Conservation (phyloP, 371 early-diverging fungal genomes). For the Capillidium heterosporum region DNA sequence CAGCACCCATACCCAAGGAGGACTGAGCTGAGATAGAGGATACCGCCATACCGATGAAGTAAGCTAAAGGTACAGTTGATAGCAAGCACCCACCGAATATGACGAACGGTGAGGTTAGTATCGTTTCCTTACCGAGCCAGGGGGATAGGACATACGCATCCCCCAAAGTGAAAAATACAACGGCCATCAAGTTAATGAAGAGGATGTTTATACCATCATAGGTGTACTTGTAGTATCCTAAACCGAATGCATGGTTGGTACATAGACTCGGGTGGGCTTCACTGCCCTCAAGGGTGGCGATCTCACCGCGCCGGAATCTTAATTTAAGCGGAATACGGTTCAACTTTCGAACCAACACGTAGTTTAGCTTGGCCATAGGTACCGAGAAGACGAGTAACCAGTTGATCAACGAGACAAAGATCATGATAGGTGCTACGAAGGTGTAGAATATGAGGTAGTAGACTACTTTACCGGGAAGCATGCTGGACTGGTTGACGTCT, state of each 20-base stretch:
- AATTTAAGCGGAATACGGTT: conserved; percentile 60
- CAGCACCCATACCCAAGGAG: conserved; percentile 76
- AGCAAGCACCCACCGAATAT: conserved; percentile 63
- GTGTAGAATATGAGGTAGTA: conserved; percentile 30
- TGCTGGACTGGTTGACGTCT: conserved; percentile 9
- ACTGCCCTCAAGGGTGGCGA: conserved; percentile 14
- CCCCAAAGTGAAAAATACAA: conserved; percentile 62
- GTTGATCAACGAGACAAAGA: conserved; percentile 50
- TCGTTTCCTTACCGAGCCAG: conserved; percentile 18
- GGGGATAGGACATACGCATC: conserved; percentile 54
- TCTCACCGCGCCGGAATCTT: conserved; percentile 39
- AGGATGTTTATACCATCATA: conserved; percentile 91
- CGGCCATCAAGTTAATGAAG: conserved; percentile 75
- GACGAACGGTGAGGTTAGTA: conserved; percentile 35
- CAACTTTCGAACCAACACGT: conserved; percentile 48
- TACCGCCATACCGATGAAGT: conserved; percentile 93
- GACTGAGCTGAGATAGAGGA: conserved; percentile 89
- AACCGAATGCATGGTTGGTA: conserved; percentile 57
- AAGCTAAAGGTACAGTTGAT: conserved; percentile 83
- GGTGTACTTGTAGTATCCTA: conserved; percentile 82
- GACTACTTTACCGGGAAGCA: conserved; percentile 38
- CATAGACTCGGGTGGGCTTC: conserved; percentile 29
- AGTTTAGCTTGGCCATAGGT: conserved; percentile 85
- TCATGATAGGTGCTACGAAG: conserved; percentile 46
- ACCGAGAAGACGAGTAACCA: conserved; percentile 76